Percentiles rank a stretch among this genome's conserved stretches.
Evolutionary conservation across 352 stramenopile genomes (phyloP).

Genomic region (Phytophthora agathidicida): DNA sequence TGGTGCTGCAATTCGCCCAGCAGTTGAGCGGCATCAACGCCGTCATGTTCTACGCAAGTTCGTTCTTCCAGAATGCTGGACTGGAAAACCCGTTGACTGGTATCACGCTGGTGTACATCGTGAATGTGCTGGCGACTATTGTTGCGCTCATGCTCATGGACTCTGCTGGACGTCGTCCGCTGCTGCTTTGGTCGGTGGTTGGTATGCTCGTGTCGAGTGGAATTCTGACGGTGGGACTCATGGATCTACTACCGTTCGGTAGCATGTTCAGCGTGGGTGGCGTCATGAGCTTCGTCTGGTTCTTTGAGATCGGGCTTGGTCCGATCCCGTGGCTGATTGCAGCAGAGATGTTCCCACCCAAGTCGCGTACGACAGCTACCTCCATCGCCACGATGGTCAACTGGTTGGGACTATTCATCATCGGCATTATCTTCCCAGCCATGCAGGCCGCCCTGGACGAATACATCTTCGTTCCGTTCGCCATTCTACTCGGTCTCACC

Average conservation of each 20-base stretch:
- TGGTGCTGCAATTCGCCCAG: constrained; percentile 69
- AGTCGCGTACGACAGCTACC: constrained; percentile 91
- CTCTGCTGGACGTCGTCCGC: constrained; percentile 58
- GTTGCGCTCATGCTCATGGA: constrained; percentile 80
- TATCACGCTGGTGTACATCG: constrained; percentile 63
- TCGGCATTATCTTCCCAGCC: constrained; percentile 93
- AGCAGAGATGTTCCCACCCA: constrained; percentile 95
- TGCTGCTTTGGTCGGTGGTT: constrained; percentile 65
- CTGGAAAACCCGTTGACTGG: constrained; percentile 65
- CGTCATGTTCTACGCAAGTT: constrained; percentile 84
- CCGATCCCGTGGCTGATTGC: constrained; percentile 97
- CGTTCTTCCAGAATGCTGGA: constrained; percentile 70
- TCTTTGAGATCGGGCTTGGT: constrained; percentile 75
- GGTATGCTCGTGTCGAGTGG: constrained; percentile 72
- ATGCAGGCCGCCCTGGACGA: constrained; percentile 82
- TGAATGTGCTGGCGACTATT: constrained; percentile 74
- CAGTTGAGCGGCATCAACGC: constrained; percentile 80
- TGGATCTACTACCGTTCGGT: constrained; percentile 59
- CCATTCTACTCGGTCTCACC: constrained; percentile 60
- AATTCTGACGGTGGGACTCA: constrained; percentile 60
- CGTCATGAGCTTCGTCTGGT: constrained; percentile 80
- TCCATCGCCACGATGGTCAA: constrained; percentile 94
- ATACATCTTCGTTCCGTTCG: constrained; percentile 93
- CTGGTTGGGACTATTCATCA: constrained; percentile 95
- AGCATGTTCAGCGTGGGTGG: constrained; percentile 58